Base-by-base conservation (phyloP, 2,329 filamentous ascomycete genomes). In the Exserohilum rostratum region DNA sequence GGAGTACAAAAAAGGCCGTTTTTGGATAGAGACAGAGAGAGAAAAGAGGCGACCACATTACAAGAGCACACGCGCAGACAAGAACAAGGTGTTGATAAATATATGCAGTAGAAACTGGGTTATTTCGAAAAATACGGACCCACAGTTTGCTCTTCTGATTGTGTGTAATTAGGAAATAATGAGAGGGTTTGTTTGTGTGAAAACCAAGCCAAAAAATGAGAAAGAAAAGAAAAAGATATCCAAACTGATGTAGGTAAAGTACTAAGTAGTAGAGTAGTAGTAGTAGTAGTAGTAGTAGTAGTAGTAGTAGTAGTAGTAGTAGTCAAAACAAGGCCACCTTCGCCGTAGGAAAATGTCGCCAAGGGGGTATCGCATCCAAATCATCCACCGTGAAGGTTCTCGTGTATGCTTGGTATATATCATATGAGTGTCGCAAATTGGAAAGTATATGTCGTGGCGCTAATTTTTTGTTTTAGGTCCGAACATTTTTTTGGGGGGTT, bases 331-430 rank as follows among this genome's bases (percentile, higher is more conserved):
- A 13, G 42, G 42, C 55, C 53, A 31, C 51, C 53, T 52, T 56
- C 53, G 53, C 59, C 53, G 40, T 55, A 55, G 15, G 53, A 51
- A 46, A 44, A 51, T 46, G 17, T 52, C 44, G 50, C 43, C 42
- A 43, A 47, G 35, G 47, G 59, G 63, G 59, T 62, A 66, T 64
- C 53, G 59, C 53, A 56, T 58, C 39, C 50, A 61, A 61, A 62
- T 33, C 49, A 55, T 52, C 47, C 55, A 44, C 49, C 53, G 34
- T 60, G 35, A 55, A 62, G 46, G 48, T 4, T 58, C 37, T 58
- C 53, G 48, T 53, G 27, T 51, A 55, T 54, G 50, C 50, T 53
- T 25, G 50, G 47, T 58, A 42, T 53, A 49, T 50, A 45, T 43
- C 50, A 43, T 35, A 31, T 6, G 29, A 37, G 20, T 49, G 15